Base-by-base conservation (phyloP, 306 rosid genomes). In the Astragalus glycyphyllos region DNA sequence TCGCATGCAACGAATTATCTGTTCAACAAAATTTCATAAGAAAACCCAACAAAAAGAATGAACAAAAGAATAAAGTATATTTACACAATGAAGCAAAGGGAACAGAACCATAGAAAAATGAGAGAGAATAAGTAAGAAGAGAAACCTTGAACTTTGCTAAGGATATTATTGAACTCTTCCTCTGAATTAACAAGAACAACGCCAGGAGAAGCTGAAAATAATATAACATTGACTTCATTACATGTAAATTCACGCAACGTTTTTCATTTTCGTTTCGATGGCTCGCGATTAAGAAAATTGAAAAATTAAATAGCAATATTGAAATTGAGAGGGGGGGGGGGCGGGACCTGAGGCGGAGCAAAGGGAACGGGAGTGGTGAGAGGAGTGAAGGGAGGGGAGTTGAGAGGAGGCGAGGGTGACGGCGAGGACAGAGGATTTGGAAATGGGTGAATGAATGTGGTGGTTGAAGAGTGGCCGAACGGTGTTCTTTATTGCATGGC, bases 1-100 rank as follows among this genome's bases (percentile, higher is more conserved):
- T 54, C 1, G 94, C 87, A 3, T 90, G 90, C 82, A 80, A 55
- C n/a, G 92, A 84, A 48, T 70, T 76, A 34, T 83, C 98, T 92
- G 35, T 47, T 50, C 6, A 73, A 42, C 38, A 78, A 62, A 64
- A 74, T 65, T 47, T 45, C 20, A 37, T 66, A 1, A 81, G 70
- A 67, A 69, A 61, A 17, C 41, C 60, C 45, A 58, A 4, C 23
- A 57, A 62, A 15, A 68, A 6, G 58, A 10, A 20, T 4, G 13
- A 12, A 0, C 3, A 15, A 68, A 11, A n/a, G 35, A 2, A 13
- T 47, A 55, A 55, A 55, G 5, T 23, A 4, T 0, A 20, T 20
- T 11, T 9, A 45, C 58, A 11, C 6, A 47, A n/a, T 0, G 26
- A 6, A 46, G 38, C 5, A 46, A 20, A 3, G 15, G 12, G 59